These are phyloP conservation scores for Aspergillus baeticus DNA, from an alignment of 495 filamentous ascomycete genomes.

Conservation along the genomic window DNA sequence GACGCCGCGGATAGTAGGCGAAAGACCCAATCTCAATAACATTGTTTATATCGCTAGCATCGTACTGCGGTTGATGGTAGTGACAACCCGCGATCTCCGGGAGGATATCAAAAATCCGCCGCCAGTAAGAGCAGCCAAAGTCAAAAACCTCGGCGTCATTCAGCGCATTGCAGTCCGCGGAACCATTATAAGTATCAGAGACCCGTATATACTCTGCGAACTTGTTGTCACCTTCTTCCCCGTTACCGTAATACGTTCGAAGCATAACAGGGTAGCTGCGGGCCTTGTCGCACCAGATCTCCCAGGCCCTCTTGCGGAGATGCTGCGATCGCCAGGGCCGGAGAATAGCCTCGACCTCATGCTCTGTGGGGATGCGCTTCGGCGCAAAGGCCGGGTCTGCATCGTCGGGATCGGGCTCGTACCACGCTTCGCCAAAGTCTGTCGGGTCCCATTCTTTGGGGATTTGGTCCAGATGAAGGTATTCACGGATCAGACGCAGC, in stretches of 20 bases:
- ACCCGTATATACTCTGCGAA: too few species aligned
- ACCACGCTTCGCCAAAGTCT: background rate
- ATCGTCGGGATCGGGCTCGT: too few species aligned
- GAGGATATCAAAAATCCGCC: too few species aligned
- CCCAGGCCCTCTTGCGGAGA: conserved; percentile 14
- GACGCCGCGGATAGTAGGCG: too few species aligned
- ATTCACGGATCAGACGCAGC: too few species aligned
- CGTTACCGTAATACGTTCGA: conserved; percentile 15
- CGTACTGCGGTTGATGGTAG: background rate
- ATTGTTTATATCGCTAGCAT: background rate
- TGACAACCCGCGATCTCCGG: background rate
- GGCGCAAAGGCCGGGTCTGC: background rate
- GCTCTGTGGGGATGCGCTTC: conserved; percentile 7
- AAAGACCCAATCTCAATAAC: too few species aligned
- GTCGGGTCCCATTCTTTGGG: conserved; percentile 9
- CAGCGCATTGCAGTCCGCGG: too few species aligned
- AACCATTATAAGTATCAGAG: too few species aligned
- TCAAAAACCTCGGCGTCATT: too few species aligned
- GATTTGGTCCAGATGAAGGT: conserved; percentile 13
- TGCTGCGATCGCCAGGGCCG: conserved; percentile 15
- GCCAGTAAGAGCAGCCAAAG: too few species aligned
- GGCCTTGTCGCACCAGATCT: background rate
- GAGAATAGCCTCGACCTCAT: conserved; percentile 14
- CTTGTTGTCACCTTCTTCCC: conserved; percentile 9
- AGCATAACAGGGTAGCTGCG: conserved; percentile 2